phyloP scores from a whole-genome alignment of 192 early-diverging fungal species.

The Gaertneriomyces semiglobifer region DNA sequence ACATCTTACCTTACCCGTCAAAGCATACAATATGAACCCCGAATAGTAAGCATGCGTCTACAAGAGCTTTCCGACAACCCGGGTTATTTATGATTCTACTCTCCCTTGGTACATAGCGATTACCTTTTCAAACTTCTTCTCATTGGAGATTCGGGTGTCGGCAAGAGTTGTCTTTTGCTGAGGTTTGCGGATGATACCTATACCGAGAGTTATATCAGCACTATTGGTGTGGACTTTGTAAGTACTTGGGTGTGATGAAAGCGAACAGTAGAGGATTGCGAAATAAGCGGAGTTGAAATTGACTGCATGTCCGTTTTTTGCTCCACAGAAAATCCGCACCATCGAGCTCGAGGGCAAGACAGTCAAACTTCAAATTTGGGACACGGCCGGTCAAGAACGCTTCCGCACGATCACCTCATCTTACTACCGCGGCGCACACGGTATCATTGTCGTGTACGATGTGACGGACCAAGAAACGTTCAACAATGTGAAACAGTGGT shows the following conservation, averaged over 20 bases:
- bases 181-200: conserved; percentile 99
- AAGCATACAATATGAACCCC: too few species aligned
- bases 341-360: conserved; percentile 98
- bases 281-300: neutral
- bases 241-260: conserved; percentile 27
- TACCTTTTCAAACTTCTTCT: conserved; percentile 99
- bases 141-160: conserved; percentile 97
- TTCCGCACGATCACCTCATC: conserved; percentile 98
- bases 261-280: neutral
- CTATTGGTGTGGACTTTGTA: conserved; percentile 99
- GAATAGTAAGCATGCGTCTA: too few species aligned
- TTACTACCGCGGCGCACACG: conserved; percentile 97
- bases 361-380: conserved; percentile 98
- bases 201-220: conserved; percentile 97
- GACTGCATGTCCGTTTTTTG: neutral
- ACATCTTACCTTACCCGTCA: too few species aligned
- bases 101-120: conserved; percentile 59
- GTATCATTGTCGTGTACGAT: conserved; percentile 98
- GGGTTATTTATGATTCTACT: too few species aligned
- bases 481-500: conserved; percentile 95
- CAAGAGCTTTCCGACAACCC: too few species aligned
- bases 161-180: conserved; percentile 94
- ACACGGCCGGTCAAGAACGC: conserved; percentile 97
- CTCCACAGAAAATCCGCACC: conserved; percentile 89
- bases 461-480: conserved; percentile 95